Percentiles rank a stretch among this genome's conserved stretches.
These are phyloP conservation scores for Calycina marina DNA, from an alignment of 2,329 filamentous ascomycete genomes.

Conservation along the genomic window DNA sequence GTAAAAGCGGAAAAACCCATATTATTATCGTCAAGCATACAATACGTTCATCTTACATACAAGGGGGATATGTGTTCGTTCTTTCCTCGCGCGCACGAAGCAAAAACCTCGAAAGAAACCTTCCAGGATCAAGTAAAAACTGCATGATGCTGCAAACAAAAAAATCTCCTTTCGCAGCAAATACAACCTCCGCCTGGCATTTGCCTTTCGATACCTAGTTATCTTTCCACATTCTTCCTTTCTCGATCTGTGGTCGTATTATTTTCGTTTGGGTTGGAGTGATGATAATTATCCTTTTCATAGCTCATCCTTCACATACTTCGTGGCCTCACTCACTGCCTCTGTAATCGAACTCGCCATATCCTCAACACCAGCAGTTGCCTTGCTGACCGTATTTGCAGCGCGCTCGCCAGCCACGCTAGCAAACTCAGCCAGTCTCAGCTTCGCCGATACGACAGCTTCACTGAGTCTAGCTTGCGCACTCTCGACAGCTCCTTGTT, in stretches of 20 bases:
- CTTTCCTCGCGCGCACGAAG: no score
- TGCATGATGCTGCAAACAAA: not conserved
- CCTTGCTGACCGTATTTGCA: conserved; percentile 23
- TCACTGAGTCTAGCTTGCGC: conserved; percentile 17
- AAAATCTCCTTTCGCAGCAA: not conserved
- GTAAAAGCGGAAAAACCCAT: no score
- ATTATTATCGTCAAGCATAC: conserved; percentile 2
- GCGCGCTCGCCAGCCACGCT: conserved; percentile 20
- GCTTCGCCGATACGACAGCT: conserved; percentile 19
- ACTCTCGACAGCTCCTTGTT: conserved; percentile 19
- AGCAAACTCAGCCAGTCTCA: conserved; percentile 16
- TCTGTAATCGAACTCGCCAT: conserved; percentile 31
- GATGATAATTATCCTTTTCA: conserved; percentile 18
- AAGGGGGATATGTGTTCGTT: conserved; percentile 1
- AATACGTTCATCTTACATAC: conserved; percentile 1
- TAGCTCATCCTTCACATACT: conserved; percentile 36
- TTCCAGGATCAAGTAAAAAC: not conserved
- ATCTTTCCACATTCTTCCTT: not conserved
- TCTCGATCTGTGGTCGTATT: not conserved
- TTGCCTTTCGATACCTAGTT: not conserved
- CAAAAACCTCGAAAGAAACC: not conserved
- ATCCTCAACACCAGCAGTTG: conserved; percentile 28
- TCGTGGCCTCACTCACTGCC: conserved; percentile 26
- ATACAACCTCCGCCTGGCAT: not conserved
- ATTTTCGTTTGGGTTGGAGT: not conserved